These are phyloP conservation scores for Hyaloperonospora arabidopsidis DNA, from an alignment of 352 stramenopile genomes.

Conservation along the genomic window DNA sequence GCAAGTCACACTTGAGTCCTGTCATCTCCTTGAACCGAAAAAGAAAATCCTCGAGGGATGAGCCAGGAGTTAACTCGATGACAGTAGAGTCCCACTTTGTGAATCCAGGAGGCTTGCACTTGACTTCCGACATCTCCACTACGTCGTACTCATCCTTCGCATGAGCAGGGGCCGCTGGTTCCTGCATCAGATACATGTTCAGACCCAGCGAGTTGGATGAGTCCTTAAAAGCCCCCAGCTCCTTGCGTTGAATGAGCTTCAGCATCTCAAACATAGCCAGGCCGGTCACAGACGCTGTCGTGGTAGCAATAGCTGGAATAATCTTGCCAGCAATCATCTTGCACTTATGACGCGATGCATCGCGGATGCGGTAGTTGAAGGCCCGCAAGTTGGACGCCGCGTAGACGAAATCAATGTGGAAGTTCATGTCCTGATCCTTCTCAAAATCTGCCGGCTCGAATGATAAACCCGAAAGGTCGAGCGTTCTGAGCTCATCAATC, in stretches of 20 bases:
- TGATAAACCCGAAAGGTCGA: slow-evolving; percentile 47
- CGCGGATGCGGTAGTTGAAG: slow-evolving; percentile 80
- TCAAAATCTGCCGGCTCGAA: slow-evolving; percentile 91
- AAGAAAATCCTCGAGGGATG: slow-evolving; percentile 66
- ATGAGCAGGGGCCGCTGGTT: slow-evolving; percentile 75
- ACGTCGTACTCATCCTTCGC: slow-evolving; percentile 89
- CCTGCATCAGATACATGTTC: slow-evolving; percentile 90
- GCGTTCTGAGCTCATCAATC: slow-evolving; percentile 52
- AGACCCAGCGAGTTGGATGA: slow-evolving; percentile 88
- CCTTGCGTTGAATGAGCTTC: slow-evolving; percentile 84
- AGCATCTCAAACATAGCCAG: slow-evolving; percentile 92
- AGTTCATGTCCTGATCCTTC: slow-evolving; percentile 95
- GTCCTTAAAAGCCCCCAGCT: slow-evolving; percentile 87
- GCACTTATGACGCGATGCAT: slow-evolving; percentile 82
- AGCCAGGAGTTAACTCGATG: slow-evolving; percentile 55
- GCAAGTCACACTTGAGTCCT: slow-evolving; percentile 70
- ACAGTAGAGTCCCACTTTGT: slow-evolving; percentile 90
- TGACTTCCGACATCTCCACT: slow-evolving; percentile 82
- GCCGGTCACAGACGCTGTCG: slow-evolving; percentile 97
- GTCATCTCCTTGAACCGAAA: slow-evolving; percentile 58
- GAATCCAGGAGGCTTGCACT: slow-evolving; percentile 82
- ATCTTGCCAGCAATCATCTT: slow-evolving; percentile 99
- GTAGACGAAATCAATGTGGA: slow-evolving; percentile 97
- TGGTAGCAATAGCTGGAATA: slow-evolving; percentile 99
- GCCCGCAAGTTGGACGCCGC: slow-evolving; percentile 95